A percentile compares a stretch with the other conserved stretches of the same genome.
Conservation (phyloP, 768 basidiomycete genomes). For the Pisolithus microcarpus region DNA sequence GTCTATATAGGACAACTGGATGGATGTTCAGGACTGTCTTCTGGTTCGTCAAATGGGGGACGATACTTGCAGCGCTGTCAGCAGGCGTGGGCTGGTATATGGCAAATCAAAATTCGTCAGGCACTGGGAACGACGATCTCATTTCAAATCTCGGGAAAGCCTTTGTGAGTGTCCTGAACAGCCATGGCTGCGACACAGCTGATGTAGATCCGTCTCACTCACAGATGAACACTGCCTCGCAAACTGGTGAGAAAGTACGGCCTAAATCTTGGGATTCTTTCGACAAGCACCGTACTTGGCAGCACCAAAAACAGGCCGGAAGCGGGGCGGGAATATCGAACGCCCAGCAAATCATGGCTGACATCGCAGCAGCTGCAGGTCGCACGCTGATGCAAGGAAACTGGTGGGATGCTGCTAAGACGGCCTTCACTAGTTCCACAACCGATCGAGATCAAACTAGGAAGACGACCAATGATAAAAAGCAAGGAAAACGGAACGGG, state of each 20-base stretch:
- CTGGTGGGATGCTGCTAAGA: constrained; percentile 34
- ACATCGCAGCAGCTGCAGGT: constrained; percentile 33
- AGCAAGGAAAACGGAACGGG: constrained; percentile 12
- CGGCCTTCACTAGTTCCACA: constrained; percentile 14
- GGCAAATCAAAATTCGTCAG: constrained; percentile 30
- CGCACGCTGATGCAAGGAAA: constrained; percentile 27
- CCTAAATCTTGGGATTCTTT: constrained; percentile 65
- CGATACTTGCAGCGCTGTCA: constrained; percentile 47
- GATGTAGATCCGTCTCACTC: constrained; percentile 16
- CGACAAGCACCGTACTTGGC: constrained; percentile 54
- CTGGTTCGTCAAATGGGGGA: constrained; percentile 75
- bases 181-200: constrained; percentile 26
- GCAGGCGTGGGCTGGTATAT: constrained; percentile 51
- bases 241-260: constrained; percentile 11
- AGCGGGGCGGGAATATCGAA: constrained; percentile 24
- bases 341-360: constrained; percentile 40
- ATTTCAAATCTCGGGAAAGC: constrained; percentile 34
- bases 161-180: constrained; percentile 38
- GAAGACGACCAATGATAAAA: constrained; percentile 2
- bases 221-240: constrained; percentile 8
- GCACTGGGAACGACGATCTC: constrained; percentile 17
- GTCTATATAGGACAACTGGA: constrained; percentile 69
- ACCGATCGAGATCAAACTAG: constrained; percentile 4
- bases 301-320: constrained; percentile 30
- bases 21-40: constrained; percentile 63